Base-by-base conservation (phyloP, 148 eudicot species). In the Fallopia convolvulus region DNA sequence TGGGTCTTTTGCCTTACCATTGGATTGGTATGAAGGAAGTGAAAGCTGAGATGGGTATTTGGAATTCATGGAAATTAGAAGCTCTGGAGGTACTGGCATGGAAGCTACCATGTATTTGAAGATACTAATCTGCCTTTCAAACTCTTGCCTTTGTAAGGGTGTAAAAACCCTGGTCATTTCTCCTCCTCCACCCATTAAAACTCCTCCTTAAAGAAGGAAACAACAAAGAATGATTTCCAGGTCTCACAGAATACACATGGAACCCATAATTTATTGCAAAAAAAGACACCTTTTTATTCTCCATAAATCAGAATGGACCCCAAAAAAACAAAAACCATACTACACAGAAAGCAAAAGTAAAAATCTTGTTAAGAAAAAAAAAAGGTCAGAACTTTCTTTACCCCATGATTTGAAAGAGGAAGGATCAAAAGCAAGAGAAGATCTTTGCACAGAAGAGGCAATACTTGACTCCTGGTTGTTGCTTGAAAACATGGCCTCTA, bases 31-130 rank as follows among this genome's bases (percentile, higher is more conserved):
- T 36, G 72, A 15, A 66, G 72, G 72, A 33, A 66, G 20, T 14
- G 72, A 36, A 11, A 63, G 5, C 39, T 32, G 70, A 63, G 70
- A 30, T 63, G 36, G 70, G 72, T 68, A 68, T 68, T 68, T 68
- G 46, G 46, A 68, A 17, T 14, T 68, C 10, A 83, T 79, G 8
- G 89, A 85, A 15, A 80, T 11, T 30, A 92, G 86, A 49, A 92
- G 93, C 44, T 90, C 84, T 76, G 88, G 84, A 75, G 97, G 97
- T 40, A 90, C 88, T 47, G 95, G 93, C 33, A 84, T 76, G 21
- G 90, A 89, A 32, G 93, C 85, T 90, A 86, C 85, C 80, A 92
- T 89, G 85, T 90, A 89, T 82, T 87, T 89, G 87, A 75, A 91
- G 61, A 92, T 90, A 55, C 80, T 72, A 15, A 83, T 87, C 79